Base-by-base conservation (phyloP, 2,329 filamentous ascomycete genomes). In the Elsinoe arachidis region DNA sequence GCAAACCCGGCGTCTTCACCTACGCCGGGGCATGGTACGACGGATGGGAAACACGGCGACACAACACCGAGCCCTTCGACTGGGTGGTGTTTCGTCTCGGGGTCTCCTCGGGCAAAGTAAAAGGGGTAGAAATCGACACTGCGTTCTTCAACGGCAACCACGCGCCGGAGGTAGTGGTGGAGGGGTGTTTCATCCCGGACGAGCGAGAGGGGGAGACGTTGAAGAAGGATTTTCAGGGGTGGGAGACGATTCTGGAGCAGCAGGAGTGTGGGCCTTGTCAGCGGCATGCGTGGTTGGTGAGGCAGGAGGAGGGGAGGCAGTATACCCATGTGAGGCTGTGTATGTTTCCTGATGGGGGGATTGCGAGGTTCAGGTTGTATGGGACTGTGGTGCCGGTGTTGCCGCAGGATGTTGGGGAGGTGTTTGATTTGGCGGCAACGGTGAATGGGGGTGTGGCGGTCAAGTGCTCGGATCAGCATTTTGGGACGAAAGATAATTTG, bases 341-440 rank as follows among this genome's bases (percentile, higher is more conserved):
- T 69, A 91, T 91, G 88, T 91, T 89, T 68, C 87, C 88, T 0
- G 88, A 93, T 67, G 88, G 88, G 51, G 88, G 88, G 51, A 92
- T 93, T 65, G 87, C 88, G 38, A 76, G 88, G 54, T 91, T 92
- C 74, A 79, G 87, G 19, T 79, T 92, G 1, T 91, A 86, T 66
- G 88, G 88, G 5, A 80, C 83, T 60, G 88, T 86, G 1, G 80
- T 90, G 1, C 87, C 88, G 3, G 84, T 92, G 1, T 88, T 91
- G 67, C 87, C 88, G 1, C 75, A 80, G 23, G 80, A 87, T 65
- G 73, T 76, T 23, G 76, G 81, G 5, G 83, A 80, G 59, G 75
- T 88, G 17, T 82, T 92, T 62, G 88, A 92, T 68, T 80, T 92
- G 10, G 86, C 86, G 1, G 86, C 87, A 2, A 87, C 86, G 1